Evolutionary conservation across 108 stramenopile species (phyloP), one percentile per base, ranked within the genome.

Genomic region (Skeletonema marinoi): DNA sequence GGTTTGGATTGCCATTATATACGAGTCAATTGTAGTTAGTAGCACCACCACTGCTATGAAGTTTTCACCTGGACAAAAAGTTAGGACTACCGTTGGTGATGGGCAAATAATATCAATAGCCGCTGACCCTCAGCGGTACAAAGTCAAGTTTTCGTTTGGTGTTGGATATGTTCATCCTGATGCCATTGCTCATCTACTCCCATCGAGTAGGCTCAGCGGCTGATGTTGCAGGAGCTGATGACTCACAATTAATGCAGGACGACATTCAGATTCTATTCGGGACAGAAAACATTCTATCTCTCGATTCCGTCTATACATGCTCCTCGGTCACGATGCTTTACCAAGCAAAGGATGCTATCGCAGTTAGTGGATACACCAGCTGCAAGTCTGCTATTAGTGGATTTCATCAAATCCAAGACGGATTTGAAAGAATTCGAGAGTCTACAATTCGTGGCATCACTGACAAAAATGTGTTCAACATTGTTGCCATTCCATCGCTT

Each of bases 221-320:
- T 56, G 62, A 67, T 65, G 85, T 82, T 62, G 31, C 65, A 10
- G 67, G 17, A 65, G 41, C 31, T 11, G 64, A 68, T 68, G 58
- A 70, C 41, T 44, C 66, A 21, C n/a, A 73, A n/a, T 71, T 78
- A 41, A 72, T 69, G 73, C 60, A 65, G 70, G 75, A 56, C 44
- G 30, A 66, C 65, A n/a, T 72, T 58, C 64, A 91, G 66, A 71
- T 91, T 6, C 60, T 93, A 46, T 93, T 92, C 69, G 91, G 86
- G 5, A 88, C 92, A 6, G 84, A 92, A 60, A 82, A 79, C 17
- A 88, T 91, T 13, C n/a, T 96, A 92, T 74, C 56, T 93, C 0
- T 90, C 91, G 50, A 63, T 96, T 76, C 88, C 88, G 95, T 3
- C 79, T 88, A n/a, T 92, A 86, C 69, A 79, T 75, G 46, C 69